Conservation (phyloP, 169 alveolate genomes). For the Plasmodium sp. region DNA sequence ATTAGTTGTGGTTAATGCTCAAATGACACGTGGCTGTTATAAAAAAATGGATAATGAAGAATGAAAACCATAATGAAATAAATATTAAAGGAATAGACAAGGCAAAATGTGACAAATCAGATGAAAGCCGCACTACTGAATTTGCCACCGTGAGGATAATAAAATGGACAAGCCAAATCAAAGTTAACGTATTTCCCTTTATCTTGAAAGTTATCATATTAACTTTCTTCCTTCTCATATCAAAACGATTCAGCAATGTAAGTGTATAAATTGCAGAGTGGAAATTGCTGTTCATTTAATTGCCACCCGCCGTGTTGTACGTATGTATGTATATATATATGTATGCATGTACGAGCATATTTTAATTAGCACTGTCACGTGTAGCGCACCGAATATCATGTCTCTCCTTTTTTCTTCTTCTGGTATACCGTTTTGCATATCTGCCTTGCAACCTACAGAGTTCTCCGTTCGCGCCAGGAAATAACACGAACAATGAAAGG, state of each 20-base stretch:
- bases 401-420: not conserved
- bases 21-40: not conserved
- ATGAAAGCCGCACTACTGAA: not conserved
- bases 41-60: not conserved
- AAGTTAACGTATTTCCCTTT: not conserved
- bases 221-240: not conserved
- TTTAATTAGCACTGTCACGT: not conserved
- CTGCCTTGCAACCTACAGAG: not conserved
- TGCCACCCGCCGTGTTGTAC: not conserved
- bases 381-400: not conserved
- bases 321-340: not conserved
- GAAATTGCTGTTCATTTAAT: not conserved
- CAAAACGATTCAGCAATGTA: not conserved
- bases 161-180: not conserved
- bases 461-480: not conserved
- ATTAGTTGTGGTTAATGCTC: not conserved
- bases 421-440: not conserved
- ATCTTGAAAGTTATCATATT: not conserved
- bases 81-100: not conserved
- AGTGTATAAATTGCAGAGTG: not conserved
- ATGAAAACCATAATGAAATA: not conserved
- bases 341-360: not conserved
- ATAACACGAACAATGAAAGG: not conserved
- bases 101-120: not conserved
- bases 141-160: not conserved